Evolutionary conservation across 805 yeast species (phyloP).

Genomic region (Teunomyces panamensis): DNA sequence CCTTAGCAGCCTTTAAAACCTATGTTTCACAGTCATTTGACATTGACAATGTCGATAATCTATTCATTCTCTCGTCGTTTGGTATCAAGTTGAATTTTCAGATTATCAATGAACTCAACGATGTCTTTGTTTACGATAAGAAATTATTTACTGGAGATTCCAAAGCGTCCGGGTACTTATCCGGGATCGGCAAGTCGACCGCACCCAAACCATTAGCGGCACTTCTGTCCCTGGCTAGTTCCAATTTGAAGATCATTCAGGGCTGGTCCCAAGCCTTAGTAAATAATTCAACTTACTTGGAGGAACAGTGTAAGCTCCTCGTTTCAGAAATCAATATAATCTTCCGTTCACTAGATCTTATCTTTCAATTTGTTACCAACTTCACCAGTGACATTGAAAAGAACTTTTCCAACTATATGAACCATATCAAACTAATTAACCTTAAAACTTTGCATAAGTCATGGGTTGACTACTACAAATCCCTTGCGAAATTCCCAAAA

Average conservation of each 20-base stretch:
- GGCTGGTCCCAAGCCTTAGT: constrained; percentile 51
- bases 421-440: constrained; percentile 35
- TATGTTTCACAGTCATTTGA: constrained; percentile 27
- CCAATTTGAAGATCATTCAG: constrained; percentile 41
- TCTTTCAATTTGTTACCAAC: constrained; percentile 47
- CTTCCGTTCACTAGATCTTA: constrained; percentile 45
- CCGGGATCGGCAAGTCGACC: neutral
- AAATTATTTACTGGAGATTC: constrained; percentile 44
- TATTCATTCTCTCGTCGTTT: constrained; percentile 60
- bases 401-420: constrained; percentile 37
- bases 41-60: constrained; percentile 24
- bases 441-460: constrained; percentile 39
- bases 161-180: neutral
- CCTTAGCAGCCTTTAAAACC: constrained; percentile 28
- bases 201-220: neutral
- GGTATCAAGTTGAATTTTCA: constrained; percentile 59
- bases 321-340: constrained; percentile 37
- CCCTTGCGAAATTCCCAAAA: constrained; percentile 35
- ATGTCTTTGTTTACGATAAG: constrained; percentile 63
- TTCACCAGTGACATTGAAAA: constrained; percentile 51
- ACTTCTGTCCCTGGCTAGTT: neutral
- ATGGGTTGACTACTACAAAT: constrained; percentile 34
- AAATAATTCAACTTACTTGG: constrained; percentile 36
- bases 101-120: constrained; percentile 50
- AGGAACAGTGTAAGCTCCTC: constrained; percentile 25